phyloP scores from a whole-genome alignment of 2,329 filamentous ascomycete species.

The Aspergillus novoparasiticus region DNA sequence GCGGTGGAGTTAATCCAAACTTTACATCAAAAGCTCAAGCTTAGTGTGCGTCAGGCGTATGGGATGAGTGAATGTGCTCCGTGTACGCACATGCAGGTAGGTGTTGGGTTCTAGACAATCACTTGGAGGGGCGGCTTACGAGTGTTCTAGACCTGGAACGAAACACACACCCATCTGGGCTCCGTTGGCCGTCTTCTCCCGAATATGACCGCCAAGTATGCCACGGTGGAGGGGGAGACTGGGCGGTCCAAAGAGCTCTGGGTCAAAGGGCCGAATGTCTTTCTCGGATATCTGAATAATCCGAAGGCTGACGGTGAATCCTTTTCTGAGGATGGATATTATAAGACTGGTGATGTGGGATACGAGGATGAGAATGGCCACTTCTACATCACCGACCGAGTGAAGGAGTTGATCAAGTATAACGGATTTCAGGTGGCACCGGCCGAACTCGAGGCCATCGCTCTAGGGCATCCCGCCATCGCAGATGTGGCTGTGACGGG shows the following conservation, averaged over 20 bases:
- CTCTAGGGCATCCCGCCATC: conserved; percentile 45
- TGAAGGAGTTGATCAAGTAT: conserved; percentile 61
- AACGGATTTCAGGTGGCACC: conserved; percentile 68
- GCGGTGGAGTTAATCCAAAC: conserved; percentile 15
- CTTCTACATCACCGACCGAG: conserved; percentile 78
- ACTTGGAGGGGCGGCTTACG: not conserved
- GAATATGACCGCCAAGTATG: conserved; percentile 17
- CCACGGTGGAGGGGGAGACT: conserved; percentile 5
- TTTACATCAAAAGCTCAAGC: conserved; percentile 9
- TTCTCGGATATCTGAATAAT: conserved; percentile 73
- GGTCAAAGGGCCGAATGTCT: conserved; percentile 76
- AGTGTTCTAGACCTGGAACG: no score
- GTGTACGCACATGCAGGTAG: conserved; percentile 17
- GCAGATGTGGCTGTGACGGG: conserved; percentile 61
- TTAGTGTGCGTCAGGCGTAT: conserved; percentile 17
- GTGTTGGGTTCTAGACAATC: no score
- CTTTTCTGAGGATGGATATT: conserved; percentile 71
- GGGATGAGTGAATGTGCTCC: conserved; percentile 21
- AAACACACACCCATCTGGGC: conserved; percentile 9
- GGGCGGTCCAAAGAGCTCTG: conserved; percentile 18
- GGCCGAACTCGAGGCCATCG: conserved; percentile 58
- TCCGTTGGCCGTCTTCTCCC: conserved; percentile 21
- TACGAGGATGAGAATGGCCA: conserved; percentile 70
- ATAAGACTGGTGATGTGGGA: conserved; percentile 78
- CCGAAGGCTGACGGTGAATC: conserved; percentile 67